Evolutionary conservation across 495 filamentous ascomycete species (phyloP).

Genomic region (Penicillium antarcticum): DNA sequence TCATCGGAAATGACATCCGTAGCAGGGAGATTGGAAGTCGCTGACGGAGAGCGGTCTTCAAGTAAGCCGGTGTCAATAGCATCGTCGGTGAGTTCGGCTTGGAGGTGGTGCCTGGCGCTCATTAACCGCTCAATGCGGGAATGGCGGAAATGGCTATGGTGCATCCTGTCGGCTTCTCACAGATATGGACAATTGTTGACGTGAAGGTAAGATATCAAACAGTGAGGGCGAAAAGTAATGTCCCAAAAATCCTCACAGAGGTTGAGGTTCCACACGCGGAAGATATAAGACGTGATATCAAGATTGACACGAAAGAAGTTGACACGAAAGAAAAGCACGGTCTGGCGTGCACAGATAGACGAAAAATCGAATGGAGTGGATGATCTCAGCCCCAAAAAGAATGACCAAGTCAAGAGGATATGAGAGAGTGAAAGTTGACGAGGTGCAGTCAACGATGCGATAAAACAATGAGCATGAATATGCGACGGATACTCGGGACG

Average conservation of each 20-base stretch:
- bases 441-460: constrained; percentile 2
- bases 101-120: constrained; percentile 13
- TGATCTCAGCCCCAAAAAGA: not conserved
- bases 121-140: constrained; percentile 16
- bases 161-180: constrained; percentile 13
- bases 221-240: not conserved
- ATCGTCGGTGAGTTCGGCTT: constrained; percentile 3
- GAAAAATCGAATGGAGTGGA: constrained; percentile 1
- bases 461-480: constrained; percentile 3
- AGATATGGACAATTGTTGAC: not conserved
- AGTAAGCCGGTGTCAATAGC: constrained; percentile 1
- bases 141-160: constrained; percentile 22
- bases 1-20: constrained; percentile 4
- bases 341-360: constrained; percentile 15
- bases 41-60: not conserved
- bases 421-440: constrained; percentile 17
- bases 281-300: not conserved
- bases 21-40: not conserved
- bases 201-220: not conserved
- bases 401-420: not conserved
- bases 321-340: constrained; percentile 11
- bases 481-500: too few relatives aligned
- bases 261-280: constrained; percentile 11
- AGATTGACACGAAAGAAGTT: not conserved
- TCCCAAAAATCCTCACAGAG: constrained; percentile 18